Percentiles rank a stretch among this genome's conserved stretches.
Evolutionary conservation across 257 asterid species (phyloP).

Genomic region (Mitragyna speciosa): DNA sequence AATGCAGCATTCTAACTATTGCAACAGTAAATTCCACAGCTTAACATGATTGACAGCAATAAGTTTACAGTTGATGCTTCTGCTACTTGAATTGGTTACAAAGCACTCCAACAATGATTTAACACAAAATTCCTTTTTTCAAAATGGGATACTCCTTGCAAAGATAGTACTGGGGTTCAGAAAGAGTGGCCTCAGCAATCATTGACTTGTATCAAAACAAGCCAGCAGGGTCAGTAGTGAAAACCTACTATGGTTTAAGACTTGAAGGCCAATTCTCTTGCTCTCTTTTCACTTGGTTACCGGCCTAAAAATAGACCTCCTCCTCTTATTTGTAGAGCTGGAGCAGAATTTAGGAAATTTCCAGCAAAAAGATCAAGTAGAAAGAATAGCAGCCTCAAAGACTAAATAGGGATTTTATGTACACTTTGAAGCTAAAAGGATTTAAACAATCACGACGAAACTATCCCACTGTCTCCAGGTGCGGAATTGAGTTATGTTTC

Average conservation of each 20-base stretch:
- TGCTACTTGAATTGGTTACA: background rate
- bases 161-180: too few relatives aligned
- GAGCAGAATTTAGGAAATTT: too few relatives aligned
- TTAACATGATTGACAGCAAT: too few relatives aligned
- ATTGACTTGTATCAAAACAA: too few relatives aligned
- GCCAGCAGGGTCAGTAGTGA: background rate
- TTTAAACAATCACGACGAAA: too few relatives aligned
- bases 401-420: background rate
- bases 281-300: background rate
- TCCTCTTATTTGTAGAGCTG: too few relatives aligned
- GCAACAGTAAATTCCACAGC: background rate
- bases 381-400: background rate
- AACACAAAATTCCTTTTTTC: too few relatives aligned
- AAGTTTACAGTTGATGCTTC: background rate
- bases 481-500: background rate
- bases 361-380: background rate
- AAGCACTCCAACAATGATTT: background rate
- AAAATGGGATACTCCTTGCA: too few relatives aligned
- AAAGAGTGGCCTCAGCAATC: background rate
- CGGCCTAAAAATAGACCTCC: too few relatives aligned
- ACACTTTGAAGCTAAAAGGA: background rate
- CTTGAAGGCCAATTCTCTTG: background rate
- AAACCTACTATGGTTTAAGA: background rate
- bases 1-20: background rate
- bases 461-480: background rate